Percentiles rank a stretch among this genome's conserved stretches.
These are phyloP conservation scores for Sarocladiaceae sp. DNA, from an alignment of 2,329 filamentous ascomycete species.

Conservation along the genomic window DNA sequence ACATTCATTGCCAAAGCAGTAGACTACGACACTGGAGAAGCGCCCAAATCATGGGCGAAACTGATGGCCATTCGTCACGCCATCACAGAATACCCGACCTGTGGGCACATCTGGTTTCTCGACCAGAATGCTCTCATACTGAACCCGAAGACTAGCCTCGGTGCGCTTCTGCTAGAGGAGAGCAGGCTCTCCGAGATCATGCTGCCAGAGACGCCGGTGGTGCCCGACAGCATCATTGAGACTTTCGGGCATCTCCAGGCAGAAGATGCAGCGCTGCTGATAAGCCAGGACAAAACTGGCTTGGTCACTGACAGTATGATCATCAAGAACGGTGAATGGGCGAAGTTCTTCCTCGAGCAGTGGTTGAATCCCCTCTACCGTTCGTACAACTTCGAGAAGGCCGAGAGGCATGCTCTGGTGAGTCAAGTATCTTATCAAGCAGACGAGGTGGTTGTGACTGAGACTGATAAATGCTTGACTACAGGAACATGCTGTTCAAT, in stretches of 20 bases:
- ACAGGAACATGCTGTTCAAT: constrained; percentile 85
- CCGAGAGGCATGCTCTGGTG: constrained; percentile 86
- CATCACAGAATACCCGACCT: constrained; percentile 72
- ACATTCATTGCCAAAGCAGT: constrained; percentile 75
- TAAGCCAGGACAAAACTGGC: constrained; percentile 81
- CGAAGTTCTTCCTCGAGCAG: constrained; percentile 85
- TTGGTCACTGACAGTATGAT: constrained; percentile 75
- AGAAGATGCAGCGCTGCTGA: constrained; percentile 72
- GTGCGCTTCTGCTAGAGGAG: constrained; percentile 65
- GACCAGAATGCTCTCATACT: constrained; percentile 85
- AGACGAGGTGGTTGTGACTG: not conserved
- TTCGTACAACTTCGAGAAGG: constrained; percentile 94
- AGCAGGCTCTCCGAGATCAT: constrained; percentile 70
- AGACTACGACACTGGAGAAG: constrained; percentile 66
- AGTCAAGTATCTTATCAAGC: constrained; percentile 24
- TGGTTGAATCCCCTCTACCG: constrained; percentile 96
- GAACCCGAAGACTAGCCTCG: constrained; percentile 68
- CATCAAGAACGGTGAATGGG: constrained; percentile 81
- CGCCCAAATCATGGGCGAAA: constrained; percentile 65
- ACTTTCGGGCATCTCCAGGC: constrained; percentile 81
- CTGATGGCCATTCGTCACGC: constrained; percentile 87
- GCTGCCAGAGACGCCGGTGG: constrained; percentile 80
- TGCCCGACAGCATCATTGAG: constrained; percentile 95
- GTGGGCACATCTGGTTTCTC: constrained; percentile 81
- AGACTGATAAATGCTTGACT: not conserved